These are phyloP conservation scores for Clitoria ternatea DNA, from an alignment of 306 rosid species.

Conservation along the genomic window DNA sequence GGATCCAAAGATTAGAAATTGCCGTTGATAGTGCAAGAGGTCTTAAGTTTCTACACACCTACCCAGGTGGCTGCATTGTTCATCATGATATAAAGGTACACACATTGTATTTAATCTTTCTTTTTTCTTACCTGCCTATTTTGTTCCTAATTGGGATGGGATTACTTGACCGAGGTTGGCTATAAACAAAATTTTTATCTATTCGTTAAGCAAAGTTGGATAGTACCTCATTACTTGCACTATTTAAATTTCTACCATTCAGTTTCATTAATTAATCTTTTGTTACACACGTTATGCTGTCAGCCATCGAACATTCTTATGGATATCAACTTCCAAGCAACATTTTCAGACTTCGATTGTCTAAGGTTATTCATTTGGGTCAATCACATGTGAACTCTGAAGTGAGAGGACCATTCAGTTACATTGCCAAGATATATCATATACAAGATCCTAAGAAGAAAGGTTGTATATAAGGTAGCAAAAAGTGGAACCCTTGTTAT, in stretches of 20 bases:
- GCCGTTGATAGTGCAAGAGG: constrained; percentile 62
- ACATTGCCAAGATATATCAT: constrained; percentile 18
- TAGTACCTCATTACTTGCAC: too few species aligned
- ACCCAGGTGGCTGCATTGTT: constrained; percentile 58
- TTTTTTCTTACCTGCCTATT: background rate
- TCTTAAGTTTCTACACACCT: constrained; percentile 60
- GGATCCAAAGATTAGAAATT: constrained; percentile 56
- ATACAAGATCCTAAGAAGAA: background rate
- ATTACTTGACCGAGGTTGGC: too few species aligned
- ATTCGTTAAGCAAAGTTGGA: too few species aligned
- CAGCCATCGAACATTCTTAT: constrained; percentile 74
- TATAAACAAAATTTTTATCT: too few species aligned
- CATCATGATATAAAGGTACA: constrained; percentile 70
- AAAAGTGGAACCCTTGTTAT: background rate
- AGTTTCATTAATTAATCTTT: background rate
- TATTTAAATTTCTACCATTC: too few species aligned
- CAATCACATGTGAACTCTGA: constrained; percentile 66
- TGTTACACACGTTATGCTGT: background rate
- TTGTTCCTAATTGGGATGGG: too few species aligned
- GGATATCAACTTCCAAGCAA: constrained; percentile 48
- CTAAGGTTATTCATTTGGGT: constrained; percentile 49
- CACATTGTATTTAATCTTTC: background rate
- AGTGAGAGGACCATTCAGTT: constrained; percentile 73
- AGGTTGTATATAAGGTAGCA: background rate
- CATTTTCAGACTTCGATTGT: constrained; percentile 64